Base-by-base conservation (phyloP, 1,139 yeast genomes). In the Trichomonascaceae sp. region DNA sequence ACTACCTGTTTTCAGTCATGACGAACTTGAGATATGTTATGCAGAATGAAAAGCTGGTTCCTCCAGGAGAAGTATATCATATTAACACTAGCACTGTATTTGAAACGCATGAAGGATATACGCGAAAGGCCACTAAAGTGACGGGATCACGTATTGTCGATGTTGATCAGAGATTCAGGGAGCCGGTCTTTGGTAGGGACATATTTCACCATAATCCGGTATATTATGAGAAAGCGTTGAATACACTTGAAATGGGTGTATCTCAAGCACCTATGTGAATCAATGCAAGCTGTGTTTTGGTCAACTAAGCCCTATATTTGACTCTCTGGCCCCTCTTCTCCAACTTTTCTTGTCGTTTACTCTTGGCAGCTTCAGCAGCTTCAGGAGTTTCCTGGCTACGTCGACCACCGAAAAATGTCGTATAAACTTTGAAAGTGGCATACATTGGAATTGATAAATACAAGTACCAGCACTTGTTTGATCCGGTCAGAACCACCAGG, bases 381-480 rank as follows among this genome's bases (percentile, higher is more conserved):
- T 17, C 46, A 50, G 59, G 53, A 17, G 32, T 27, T 10, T 27
- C 32, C 12, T 22, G 24, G 24, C 58, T 47, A 36, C 53, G 43
- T 36, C 53, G 38, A 43, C 60, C 59, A 50, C 55, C 58, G 44
- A 58, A 57, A 44, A 59, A 61, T 17, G 55, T 58, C 10, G 57
- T 55, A 52, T 73, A 75, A 9, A 81, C 63, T 67, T 83, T 84
- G 70, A 79, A 85, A 4, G 66, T 67, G 0, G 84, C 86, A 68
- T 74, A 86, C 0, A 73, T 76, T 1, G 85, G 85, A 27, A 80
- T 68, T 18, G 55, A 47, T 10, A 72, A 54, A 61, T 77, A 79
- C 27, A 84, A 58, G 68, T 77, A 79, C 89, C 89, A 87, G 9
- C 83, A 80, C 62, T 78, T 77, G 67, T 80, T 81, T 30, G 80